Evolutionary conservation across 1,284 basidiomycete genomes (phyloP).

Genomic region (Irpex sp.): DNA sequence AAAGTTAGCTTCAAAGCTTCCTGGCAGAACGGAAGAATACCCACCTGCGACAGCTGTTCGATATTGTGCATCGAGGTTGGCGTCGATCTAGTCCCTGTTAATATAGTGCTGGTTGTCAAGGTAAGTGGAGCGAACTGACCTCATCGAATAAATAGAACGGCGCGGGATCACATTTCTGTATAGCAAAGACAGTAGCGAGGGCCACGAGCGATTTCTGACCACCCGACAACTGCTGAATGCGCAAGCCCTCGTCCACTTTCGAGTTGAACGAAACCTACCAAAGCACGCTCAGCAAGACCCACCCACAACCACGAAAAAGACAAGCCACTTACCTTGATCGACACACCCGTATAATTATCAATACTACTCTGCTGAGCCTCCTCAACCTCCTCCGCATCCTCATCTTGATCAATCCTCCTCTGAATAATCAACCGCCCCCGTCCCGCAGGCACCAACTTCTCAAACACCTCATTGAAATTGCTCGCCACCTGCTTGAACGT

Average conservation of each 20-base stretch:
- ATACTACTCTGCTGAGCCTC: slow-evolving; percentile 74
- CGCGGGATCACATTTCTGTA: slow-evolving; percentile 98
- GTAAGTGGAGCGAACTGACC: slow-evolving; percentile 34
- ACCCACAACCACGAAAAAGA: slow-evolving; percentile 7
- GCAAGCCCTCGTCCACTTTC: slow-evolving; percentile 92
- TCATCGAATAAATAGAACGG: slow-evolving; percentile 99
- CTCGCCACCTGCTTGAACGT: slow-evolving; percentile 98
- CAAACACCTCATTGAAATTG: slow-evolving; percentile 97
- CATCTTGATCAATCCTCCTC: slow-evolving; percentile 81
- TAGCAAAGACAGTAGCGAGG: slow-evolving; percentile 95
- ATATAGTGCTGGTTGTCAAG: not conserved
- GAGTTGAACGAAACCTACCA: slow-evolving; percentile 94
- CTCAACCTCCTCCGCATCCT: slow-evolving; percentile 61
- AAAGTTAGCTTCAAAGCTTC: not conserved
- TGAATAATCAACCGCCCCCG: slow-evolving; percentile 91
- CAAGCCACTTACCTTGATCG: slow-evolving; percentile 69
- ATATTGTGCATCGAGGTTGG: slow-evolving; percentile 97
- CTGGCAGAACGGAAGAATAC: slow-evolving; percentile 23
- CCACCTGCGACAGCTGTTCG: slow-evolving; percentile 92
- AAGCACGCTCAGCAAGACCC: slow-evolving; percentile 1
- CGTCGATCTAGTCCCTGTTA: slow-evolving; percentile 70
- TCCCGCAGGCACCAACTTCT: slow-evolving; percentile 94
- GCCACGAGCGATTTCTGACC: slow-evolving; percentile 98
- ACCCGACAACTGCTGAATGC: slow-evolving; percentile 96
- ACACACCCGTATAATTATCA: slow-evolving; percentile 95